Percentiles rank a stretch among this genome's conserved stretches.
Evolutionary conservation across 2,329 filamentous ascomycete species (phyloP).

Genomic region (Pseudocercospora fijiensis): DNA sequence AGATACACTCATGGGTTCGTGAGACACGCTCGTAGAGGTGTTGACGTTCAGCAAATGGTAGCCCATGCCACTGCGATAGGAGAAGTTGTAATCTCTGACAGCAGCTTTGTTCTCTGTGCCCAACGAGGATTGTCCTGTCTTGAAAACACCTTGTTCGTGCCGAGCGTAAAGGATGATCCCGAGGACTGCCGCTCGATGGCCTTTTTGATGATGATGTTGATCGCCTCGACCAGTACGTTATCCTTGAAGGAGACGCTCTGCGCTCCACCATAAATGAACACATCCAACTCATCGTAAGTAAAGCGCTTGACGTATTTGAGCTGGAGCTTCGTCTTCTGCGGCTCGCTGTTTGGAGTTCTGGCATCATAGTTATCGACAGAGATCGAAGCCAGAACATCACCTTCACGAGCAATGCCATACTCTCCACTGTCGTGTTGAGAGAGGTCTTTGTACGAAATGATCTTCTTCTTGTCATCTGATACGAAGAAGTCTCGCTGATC

Average conservation of each 20-base stretch:
- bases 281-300: neutral
- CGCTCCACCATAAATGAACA: neutral
- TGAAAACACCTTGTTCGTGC: neutral
- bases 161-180: neutral
- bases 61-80: neutral
- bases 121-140: neutral
- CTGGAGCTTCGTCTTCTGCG: neutral
- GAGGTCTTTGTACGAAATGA: neutral
- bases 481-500: neutral
- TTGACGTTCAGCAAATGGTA: slow-evolving; percentile 27
- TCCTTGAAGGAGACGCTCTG: neutral
- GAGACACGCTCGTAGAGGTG: slow-evolving; percentile 21
- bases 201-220: neutral
- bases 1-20: slow-evolving; percentile 5
- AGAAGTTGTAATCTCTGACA: neutral
- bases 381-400: neutral
- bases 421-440: neutral
- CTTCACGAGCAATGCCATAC: neutral
- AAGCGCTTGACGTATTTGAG: neutral
- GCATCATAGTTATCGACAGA: neutral
- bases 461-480: neutral
- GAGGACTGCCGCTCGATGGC: neutral
- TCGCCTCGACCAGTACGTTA: neutral
- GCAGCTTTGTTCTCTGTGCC: neutral
- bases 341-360: neutral